A percentile compares a stretch with the other conserved stretches of the same genome.
phyloP scores from a whole-genome alignment of 73 alveolate genomes.

The Blepharisma japonicum region DNA sequence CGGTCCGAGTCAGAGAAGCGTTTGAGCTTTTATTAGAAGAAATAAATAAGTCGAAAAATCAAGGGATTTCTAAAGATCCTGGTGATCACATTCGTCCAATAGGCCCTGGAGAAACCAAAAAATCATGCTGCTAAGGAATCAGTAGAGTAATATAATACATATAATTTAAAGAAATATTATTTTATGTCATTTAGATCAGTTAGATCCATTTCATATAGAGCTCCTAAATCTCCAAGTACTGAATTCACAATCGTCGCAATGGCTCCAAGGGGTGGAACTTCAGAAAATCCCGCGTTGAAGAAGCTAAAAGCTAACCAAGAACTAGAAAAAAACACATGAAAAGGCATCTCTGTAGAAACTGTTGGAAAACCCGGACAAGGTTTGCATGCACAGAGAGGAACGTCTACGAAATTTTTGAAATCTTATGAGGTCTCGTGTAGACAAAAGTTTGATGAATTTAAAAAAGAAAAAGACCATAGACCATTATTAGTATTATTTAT shows the following conservation, averaged over 20 bases:
- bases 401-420: too few relatives aligned
- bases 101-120: too few relatives aligned
- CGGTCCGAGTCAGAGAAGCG: background rate
- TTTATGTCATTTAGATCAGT: too few relatives aligned
- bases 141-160: too few relatives aligned
- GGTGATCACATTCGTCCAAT: too few relatives aligned
- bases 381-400: too few relatives aligned
- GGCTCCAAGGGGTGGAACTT: background rate
- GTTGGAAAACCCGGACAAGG: constrained; percentile 19
- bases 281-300: background rate
- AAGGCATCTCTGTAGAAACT: constrained; percentile 2
- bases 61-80: too few relatives aligned
- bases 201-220: too few relatives aligned
- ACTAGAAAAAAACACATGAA: constrained; percentile 14
- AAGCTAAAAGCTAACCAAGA: constrained; percentile 6
- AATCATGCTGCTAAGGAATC: too few relatives aligned
- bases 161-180: too few relatives aligned
- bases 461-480: background rate
- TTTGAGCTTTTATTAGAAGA: constrained; percentile 17
- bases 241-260: background rate
- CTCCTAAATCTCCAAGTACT: too few relatives aligned
- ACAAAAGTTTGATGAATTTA: background rate
- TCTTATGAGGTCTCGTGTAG: background rate
- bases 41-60: background rate
- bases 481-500: constrained; percentile 20